A percentile compares a stretch with the other conserved stretches of the same genome.
These are phyloP conservation scores for Stephanodiscus minutulus DNA, from an alignment of 108 stramenopile genomes.

Conservation along the genomic window DNA sequence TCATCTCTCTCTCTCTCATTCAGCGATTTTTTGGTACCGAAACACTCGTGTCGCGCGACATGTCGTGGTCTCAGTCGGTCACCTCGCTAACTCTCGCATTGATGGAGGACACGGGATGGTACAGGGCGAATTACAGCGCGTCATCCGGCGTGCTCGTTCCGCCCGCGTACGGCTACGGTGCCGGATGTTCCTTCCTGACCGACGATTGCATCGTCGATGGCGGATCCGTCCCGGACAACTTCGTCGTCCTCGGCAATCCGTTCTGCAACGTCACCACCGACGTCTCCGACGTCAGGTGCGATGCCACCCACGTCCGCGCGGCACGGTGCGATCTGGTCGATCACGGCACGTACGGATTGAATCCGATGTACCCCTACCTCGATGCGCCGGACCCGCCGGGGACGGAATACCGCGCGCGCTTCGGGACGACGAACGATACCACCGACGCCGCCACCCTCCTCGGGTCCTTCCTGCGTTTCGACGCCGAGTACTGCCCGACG, in stretches of 20 bases:
- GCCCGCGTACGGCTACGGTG: slow-evolving; percentile 28
- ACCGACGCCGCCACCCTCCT: not conserved
- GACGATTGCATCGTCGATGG: slow-evolving; percentile 29
- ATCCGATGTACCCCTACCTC: slow-evolving; percentile 20
- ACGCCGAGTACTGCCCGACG: slow-evolving; percentile 34
- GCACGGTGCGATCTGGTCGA: slow-evolving; percentile 34
- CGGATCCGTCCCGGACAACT: slow-evolving; percentile 12
- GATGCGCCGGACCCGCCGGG: slow-evolving; percentile 1
- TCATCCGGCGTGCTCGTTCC: slow-evolving; percentile 4
- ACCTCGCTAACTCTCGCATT: slow-evolving; percentile 68
- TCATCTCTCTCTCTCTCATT: no score
- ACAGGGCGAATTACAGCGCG: slow-evolving; percentile 33
- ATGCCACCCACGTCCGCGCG: slow-evolving; percentile 12
- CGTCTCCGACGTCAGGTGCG: slow-evolving; percentile 10
- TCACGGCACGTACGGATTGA: slow-evolving; percentile 18
- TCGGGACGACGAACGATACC: slow-evolving; percentile 8
- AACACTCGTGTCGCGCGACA: slow-evolving; percentile 25
- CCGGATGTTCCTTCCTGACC: slow-evolving; percentile 27
- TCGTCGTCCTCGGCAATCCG: not conserved
- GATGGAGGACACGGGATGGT: slow-evolving; percentile 72
- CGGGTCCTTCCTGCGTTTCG: slow-evolving; percentile 23
- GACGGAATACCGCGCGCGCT: slow-evolving; percentile 16
- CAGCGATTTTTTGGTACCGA: slow-evolving; percentile 17
- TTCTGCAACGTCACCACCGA: slow-evolving; percentile 28
- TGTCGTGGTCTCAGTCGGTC: slow-evolving; percentile 28